Evolutionary conservation across 2,329 filamentous ascomycete species (phyloP), one percentile per base, ranked within the genome.

Genomic region (Colletotrichum cuscutae): DNA sequence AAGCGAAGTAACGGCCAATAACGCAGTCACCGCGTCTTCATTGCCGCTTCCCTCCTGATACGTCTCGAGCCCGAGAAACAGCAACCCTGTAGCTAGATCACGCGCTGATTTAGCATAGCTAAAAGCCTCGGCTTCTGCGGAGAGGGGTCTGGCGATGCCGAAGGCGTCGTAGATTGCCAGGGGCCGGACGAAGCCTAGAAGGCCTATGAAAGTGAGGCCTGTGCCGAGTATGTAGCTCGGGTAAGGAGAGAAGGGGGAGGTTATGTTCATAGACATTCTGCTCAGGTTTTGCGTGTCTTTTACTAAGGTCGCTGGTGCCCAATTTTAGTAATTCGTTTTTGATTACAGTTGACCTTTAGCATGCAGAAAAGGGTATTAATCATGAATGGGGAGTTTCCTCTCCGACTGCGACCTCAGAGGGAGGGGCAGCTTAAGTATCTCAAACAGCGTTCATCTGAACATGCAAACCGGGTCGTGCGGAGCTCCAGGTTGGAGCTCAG

Each of bases 161-260:
- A 71, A 62, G 54, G 58, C 30, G n/a, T 67, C 72, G 56, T 74
- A 74, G 1, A 67, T 32, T 63, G 70, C 71, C 3, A 72, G 52
- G 13, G 75, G 72, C 11, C 69, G 65, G 28, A 66, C 59, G 64
- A 76, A 74, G 59, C 71, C 67, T 59, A 73, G 72, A 19, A 76
- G 60, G 64, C 62, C 69, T 65, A 68, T 28, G 61, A 73, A 66
- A 12, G 77, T 74, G 8, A 78, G 77, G 52, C 78, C 77, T 12
- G 80, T 77, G 57, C 76, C 76, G 52, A 77, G 74, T 30, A 73
- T 57, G 64, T 78, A 77, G 28, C 68, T 73, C 13, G 71, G 71
- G 8, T 62, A 7, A 0, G 71, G 67, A 8, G 71, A 73, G 71
- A 73, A 73, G 2, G 67, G 71, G 3, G 71, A 73, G 9, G 64